Percentiles rank a stretch among this genome's conserved stretches.
These are phyloP conservation scores for Eragrostis tef DNA, from an alignment of 202 grass and related monocot genomes.

Conservation along the genomic window DNA sequence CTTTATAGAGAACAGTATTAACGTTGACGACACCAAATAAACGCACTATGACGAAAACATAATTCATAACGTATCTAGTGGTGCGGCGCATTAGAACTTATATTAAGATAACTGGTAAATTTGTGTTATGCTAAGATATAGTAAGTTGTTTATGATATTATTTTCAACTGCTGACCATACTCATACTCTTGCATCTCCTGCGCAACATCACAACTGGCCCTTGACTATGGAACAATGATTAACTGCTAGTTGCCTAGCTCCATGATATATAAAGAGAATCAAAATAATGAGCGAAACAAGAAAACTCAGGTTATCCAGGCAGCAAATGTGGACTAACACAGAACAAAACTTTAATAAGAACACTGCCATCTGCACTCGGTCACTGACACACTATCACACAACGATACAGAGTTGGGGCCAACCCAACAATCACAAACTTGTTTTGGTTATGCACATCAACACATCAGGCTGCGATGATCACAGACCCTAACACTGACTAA, in stretches of 20 bases:
- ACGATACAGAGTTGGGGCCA: neutral
- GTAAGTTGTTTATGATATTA: neutral
- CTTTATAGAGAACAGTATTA: too few relatives aligned
- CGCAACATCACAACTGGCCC: neutral
- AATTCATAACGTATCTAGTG: too few relatives aligned
- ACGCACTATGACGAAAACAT: too few relatives aligned
- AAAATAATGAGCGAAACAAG: neutral
- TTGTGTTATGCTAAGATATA: slow-evolving; percentile 14
- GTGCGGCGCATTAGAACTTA: neutral
- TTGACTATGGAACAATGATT: neutral
- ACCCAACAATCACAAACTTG: neutral
- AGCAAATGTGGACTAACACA: slow-evolving; percentile 8
- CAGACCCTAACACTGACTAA: neutral
- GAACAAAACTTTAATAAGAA: neutral
- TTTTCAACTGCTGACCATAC: neutral
- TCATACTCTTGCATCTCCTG: neutral
- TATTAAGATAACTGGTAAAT: neutral
- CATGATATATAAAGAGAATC: neutral
- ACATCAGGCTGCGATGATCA: neutral
- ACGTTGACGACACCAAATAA: too few relatives aligned
- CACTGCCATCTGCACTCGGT: neutral
- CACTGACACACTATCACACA: neutral
- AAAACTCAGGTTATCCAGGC: neutral
- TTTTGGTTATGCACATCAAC: slow-evolving; percentile 1
- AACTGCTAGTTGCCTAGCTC: neutral